A percentile compares a stretch with the other conserved stretches of the same genome.
These are phyloP conservation scores for Pyrenophora seminiperda DNA, from an alignment of 2,329 filamentous ascomycete genomes.

Conservation along the genomic window DNA sequence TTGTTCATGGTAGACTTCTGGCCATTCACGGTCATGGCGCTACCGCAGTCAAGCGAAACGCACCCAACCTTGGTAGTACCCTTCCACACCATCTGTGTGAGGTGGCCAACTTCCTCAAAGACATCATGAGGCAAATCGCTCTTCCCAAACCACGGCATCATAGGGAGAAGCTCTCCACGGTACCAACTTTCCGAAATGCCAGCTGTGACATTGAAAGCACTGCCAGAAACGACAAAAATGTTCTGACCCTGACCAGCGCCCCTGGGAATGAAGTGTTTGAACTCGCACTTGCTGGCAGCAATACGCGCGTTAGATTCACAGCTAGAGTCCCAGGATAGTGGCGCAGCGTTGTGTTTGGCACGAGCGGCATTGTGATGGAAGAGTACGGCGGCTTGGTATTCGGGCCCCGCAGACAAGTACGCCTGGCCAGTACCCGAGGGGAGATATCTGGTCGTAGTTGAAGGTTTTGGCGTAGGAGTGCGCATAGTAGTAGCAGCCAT, in stretches of 20 bases:
- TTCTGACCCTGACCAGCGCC: constrained; percentile 81
- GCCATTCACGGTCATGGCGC: constrained; percentile 31
- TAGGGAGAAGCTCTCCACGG: constrained; percentile 73
- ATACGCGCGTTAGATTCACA: constrained; percentile 59
- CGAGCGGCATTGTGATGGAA: constrained; percentile 88
- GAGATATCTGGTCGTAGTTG: constrained; percentile 14
- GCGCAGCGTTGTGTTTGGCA: constrained; percentile 73
- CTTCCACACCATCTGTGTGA: constrained; percentile 49
- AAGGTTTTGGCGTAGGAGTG: constrained; percentile 2
- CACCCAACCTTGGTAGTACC: constrained; percentile 46
- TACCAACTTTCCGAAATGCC: constrained; percentile 87
- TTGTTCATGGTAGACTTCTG: constrained; percentile 30
- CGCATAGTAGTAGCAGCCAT: neutral
- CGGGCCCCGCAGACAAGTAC: constrained; percentile 27
- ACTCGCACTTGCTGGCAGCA: constrained; percentile 77
- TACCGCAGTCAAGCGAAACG: constrained; percentile 39
- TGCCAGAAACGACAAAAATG: constrained; percentile 71
- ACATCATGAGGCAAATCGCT: constrained; percentile 57
- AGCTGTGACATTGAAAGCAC: constrained; percentile 62
- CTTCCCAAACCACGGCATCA: constrained; percentile 63
- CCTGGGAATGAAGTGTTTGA: constrained; percentile 61
- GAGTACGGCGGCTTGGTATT: constrained; percentile 50
- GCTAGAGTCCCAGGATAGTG: constrained; percentile 72
- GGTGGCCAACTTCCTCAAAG: constrained; percentile 42
- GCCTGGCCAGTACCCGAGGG: constrained; percentile 33